A percentile compares a stretch with the other conserved stretches of the same genome.
Evolutionary conservation across 805 yeast species (phyloP).

Genomic region (Metschnikowia rubicola): DNA sequence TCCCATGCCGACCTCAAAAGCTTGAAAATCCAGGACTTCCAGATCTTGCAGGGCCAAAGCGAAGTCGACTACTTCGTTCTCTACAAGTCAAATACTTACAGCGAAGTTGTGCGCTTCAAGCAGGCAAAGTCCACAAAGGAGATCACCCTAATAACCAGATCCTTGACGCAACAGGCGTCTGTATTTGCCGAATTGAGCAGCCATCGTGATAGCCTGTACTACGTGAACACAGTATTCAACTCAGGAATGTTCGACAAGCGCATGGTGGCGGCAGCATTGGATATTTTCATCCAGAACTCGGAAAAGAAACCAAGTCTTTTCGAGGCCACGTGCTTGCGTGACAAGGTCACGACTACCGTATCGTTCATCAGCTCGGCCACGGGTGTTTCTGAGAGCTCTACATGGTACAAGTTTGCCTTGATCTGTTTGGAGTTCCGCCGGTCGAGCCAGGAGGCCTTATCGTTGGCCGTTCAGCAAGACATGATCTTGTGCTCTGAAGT

Average conservation of each 20-base stretch:
- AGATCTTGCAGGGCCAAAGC: neutral
- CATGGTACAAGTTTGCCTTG: slow-evolving; percentile 68
- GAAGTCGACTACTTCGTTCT: slow-evolving; percentile 32
- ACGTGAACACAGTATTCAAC: slow-evolving; percentile 37
- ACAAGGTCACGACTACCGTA: slow-evolving; percentile 18
- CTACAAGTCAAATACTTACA: slow-evolving; percentile 61
- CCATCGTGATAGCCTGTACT: slow-evolving; percentile 5
- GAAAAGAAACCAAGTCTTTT: slow-evolving; percentile 12
- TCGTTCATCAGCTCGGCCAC: slow-evolving; percentile 11
- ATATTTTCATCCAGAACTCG: slow-evolving; percentile 46
- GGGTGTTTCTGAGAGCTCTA: slow-evolving; percentile 38
- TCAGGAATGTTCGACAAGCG: slow-evolving; percentile 46
- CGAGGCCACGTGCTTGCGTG: slow-evolving; percentile 20
- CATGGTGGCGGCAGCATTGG: slow-evolving; percentile 50
- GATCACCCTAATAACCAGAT: slow-evolving; percentile 11
- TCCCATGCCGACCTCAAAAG: neutral
- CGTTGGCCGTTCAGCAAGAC: slow-evolving; percentile 21
- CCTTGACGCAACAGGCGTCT: slow-evolving; percentile 35
- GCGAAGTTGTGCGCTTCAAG: slow-evolving; percentile 8
- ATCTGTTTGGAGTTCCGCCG: slow-evolving; percentile 69
- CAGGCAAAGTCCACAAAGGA: slow-evolving; percentile 2
- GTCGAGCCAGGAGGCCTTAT: slow-evolving; percentile 56
- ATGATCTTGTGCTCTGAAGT: slow-evolving; percentile 26
- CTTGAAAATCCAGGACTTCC: slow-evolving; percentile 16
- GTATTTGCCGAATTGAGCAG: slow-evolving; percentile 7